Percentiles rank a stretch among this genome's conserved stretches.
Evolutionary conservation across 352 stramenopile genomes (phyloP).

Genomic region (Globisporangium viniferum): DNA sequence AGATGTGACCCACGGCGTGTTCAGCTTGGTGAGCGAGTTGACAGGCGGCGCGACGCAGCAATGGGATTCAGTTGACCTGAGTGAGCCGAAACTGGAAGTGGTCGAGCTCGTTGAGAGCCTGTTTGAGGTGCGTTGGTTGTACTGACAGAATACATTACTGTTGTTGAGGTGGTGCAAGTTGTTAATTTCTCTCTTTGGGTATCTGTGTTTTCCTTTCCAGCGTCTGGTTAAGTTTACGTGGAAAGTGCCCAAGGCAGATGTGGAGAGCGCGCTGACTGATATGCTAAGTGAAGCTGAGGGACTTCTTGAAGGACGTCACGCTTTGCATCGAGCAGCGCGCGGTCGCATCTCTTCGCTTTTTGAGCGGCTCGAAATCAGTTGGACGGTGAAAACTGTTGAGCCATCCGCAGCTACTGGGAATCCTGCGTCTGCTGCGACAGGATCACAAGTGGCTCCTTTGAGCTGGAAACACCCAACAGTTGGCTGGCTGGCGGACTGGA

Average conservation of each 20-base stretch:
- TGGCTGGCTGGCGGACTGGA: slow-evolving; percentile 64
- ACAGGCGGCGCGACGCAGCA: slow-evolving; percentile 8
- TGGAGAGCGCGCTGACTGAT: slow-evolving; percentile 46
- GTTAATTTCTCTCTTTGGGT: neutral
- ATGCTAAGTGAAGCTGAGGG: slow-evolving; percentile 56
- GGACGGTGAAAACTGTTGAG: slow-evolving; percentile 45
- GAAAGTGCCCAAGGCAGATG: slow-evolving; percentile 48
- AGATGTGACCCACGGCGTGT: slow-evolving; percentile 34
- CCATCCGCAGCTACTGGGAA: neutral
- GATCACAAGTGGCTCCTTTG: slow-evolving; percentile 3
- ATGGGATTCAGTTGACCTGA: neutral
- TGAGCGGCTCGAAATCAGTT: slow-evolving; percentile 67
- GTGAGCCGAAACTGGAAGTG: slow-evolving; percentile 9
- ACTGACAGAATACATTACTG: neutral
- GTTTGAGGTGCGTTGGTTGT: slow-evolving; percentile 14
- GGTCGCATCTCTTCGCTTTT: slow-evolving; percentile 42
- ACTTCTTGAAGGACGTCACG: slow-evolving; percentile 35
- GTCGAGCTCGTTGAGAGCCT: slow-evolving; percentile 17
- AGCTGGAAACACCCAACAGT: slow-evolving; percentile 71
- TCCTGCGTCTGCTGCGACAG: neutral
- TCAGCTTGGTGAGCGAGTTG: slow-evolving; percentile 40
- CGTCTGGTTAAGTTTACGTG: slow-evolving; percentile 75
- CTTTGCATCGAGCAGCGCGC: slow-evolving; percentile 50
- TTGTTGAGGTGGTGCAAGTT: neutral
- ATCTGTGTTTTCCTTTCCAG: slow-evolving; percentile 2